Percentiles rank a stretch among this genome's conserved stretches.
Evolutionary conservation across 768 basidiomycete genomes (phyloP).

Genomic region (Mrakia gelida): DNA sequence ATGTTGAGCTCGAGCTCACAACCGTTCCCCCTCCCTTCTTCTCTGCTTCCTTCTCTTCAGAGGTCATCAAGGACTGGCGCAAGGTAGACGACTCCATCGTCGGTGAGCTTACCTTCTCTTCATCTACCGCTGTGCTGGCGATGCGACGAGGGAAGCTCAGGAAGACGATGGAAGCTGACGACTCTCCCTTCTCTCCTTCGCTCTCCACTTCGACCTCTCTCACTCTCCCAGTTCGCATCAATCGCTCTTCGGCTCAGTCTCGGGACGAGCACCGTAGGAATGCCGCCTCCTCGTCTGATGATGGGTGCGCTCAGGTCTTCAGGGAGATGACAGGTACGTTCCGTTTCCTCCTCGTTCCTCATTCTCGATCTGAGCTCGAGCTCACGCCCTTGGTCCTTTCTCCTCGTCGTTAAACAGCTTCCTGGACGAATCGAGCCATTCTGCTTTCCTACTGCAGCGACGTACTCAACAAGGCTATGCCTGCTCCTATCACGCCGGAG

Average conservation of each 20-base stretch:
- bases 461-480: conserved; percentile 1
- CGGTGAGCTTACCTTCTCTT: neutral
- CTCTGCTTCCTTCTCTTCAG: neutral
- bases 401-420: neutral
- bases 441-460: conserved; percentile 21
- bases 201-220: neutral
- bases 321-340: conserved; percentile 25
- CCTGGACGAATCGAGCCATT: conserved; percentile 23
- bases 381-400: neutral
- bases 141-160: neutral
- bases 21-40: neutral
- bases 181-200: neutral
- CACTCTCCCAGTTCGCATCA: conserved; percentile 9
- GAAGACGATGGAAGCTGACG: neutral
- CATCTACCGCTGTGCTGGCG: no score
- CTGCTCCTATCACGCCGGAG: neutral
- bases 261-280: conserved; percentile 21
- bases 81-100: conserved; percentile 26
- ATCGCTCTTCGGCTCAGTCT: conserved; percentile 26
- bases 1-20: neutral
- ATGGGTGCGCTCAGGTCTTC: conserved; percentile 26
- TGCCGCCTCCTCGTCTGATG: neutral
- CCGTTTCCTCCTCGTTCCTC: neutral
- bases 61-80: conserved; percentile 31
- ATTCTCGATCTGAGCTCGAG: neutral